Evolutionary conservation across 768 basidiomycete species (phyloP).

Genomic region (Plicaturopsis crispa): DNA sequence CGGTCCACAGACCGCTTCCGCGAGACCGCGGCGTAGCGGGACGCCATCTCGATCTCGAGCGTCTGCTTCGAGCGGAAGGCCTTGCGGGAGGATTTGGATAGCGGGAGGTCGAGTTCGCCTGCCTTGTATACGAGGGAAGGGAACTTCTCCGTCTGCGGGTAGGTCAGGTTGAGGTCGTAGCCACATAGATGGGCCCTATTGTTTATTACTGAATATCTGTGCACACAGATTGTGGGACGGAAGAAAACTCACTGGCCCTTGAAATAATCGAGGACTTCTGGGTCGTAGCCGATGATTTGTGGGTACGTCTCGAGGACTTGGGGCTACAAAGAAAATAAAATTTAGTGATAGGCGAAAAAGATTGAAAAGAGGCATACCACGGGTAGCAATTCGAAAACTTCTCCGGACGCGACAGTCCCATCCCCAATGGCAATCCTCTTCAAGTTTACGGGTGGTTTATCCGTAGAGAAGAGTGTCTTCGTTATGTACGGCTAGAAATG

Average conservation of each 20-base stretch:
- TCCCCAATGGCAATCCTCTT: conserved; percentile 68
- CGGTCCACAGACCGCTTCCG: no score
- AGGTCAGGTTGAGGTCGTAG: conserved; percentile 60
- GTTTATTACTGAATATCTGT: background rate
- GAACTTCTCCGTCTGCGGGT: conserved; percentile 52
- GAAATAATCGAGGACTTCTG: conserved; percentile 60
- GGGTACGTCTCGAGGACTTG: conserved; percentile 64
- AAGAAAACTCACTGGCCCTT: conserved; percentile 46
- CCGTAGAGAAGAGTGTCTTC: conserved; percentile 59
- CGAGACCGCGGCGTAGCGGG: conserved; percentile 14
- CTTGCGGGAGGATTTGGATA: conserved; percentile 4
- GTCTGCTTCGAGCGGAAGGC: conserved; percentile 11
- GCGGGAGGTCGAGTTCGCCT: no score
- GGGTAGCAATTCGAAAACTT: conserved; percentile 45
- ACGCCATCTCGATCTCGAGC: conserved; percentile 14
- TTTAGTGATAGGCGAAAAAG: background rate
- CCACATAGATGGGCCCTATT: conserved; percentile 52
- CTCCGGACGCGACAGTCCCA: conserved; percentile 45
- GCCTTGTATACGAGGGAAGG: no score
- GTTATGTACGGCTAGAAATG: conserved; percentile 59
- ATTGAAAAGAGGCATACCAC: conserved; percentile 34
- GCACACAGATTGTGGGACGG: background rate
- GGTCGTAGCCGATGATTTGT: conserved; percentile 68
- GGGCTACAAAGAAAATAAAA: conserved; percentile 25
- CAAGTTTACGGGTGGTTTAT: conserved; percentile 60